These are phyloP conservation scores for Boletus sp. DNA, from an alignment of 768 basidiomycete genomes.

Conservation along the genomic window DNA sequence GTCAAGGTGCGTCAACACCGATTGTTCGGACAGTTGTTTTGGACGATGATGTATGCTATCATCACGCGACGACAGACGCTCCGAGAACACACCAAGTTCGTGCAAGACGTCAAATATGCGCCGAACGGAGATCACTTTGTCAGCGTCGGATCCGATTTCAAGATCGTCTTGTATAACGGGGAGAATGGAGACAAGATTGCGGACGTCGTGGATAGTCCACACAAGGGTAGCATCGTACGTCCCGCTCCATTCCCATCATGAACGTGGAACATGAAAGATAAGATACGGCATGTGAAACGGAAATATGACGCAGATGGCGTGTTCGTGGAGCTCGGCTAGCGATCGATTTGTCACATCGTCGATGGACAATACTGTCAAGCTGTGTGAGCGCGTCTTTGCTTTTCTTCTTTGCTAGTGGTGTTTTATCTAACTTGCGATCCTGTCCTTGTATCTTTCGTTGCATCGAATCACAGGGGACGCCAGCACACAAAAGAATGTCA, in stretches of 20 bases:
- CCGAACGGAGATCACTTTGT: slow-evolving; percentile 80
- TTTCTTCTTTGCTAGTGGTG: not conserved
- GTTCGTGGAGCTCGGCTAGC: slow-evolving; percentile 79
- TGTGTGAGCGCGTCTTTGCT: slow-evolving; percentile 49
- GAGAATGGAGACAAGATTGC: slow-evolving; percentile 75
- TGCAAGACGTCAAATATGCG: slow-evolving; percentile 85
- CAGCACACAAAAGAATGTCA: slow-evolving; percentile 60
- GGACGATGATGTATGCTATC: not conserved
- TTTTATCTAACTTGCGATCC: not conserved
- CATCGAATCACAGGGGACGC: slow-evolving; percentile 64
- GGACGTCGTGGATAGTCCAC: slow-evolving; percentile 64
- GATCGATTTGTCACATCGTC: slow-evolving; percentile 76
- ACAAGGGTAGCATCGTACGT: slow-evolving; percentile 75
- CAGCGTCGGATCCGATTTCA: slow-evolving; percentile 86
- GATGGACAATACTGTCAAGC: slow-evolving; percentile 81
- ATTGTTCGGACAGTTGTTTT: not conserved
- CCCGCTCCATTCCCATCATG: not conserved
- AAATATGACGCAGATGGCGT: slow-evolving; percentile 51
- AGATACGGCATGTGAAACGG: not conserved
- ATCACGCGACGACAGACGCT: slow-evolving; percentile 51
- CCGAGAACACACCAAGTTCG: slow-evolving; percentile 86
- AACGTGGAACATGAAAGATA: not conserved
- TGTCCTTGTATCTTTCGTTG: not conserved
- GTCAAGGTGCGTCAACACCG: slow-evolving; percentile 53
- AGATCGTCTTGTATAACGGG: slow-evolving; percentile 87